Evolutionary conservation across 2,329 filamentous ascomycete species (phyloP), one percentile per base, ranked within the genome.

Genomic region (Penicillium thymicola): DNA sequence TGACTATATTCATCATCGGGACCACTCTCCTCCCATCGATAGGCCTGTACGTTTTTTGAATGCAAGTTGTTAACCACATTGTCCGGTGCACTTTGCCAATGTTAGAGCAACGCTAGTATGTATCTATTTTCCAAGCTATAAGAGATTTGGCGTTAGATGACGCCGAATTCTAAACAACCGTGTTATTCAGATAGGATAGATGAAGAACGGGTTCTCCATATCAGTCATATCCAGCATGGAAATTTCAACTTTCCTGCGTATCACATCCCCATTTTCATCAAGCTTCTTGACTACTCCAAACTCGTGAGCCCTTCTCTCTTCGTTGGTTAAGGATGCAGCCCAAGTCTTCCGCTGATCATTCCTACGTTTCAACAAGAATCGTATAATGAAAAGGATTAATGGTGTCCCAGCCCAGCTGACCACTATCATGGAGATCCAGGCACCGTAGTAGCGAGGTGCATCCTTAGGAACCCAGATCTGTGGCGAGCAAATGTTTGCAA

Each of bases 191-290:
- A 69, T 28, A 0, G 68, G 67, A 52, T 77, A 76, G 6, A 76
- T 68, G 25, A 76, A 77, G 51, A 68, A 70, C 27, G 66, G 71
- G 47, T 76, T 77, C 53, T 77, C 71, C 45, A 75, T 27, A 49
- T 77, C 75, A 2, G 74, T 77, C 44, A 76, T 53, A 42, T 76
- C 71, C 55, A 59, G 30, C 38, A 58, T 36, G 5, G 75, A 66
- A 34, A 76, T 59, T 25, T 75, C 70, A 5, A 74, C 75, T 56
- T 73, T 69, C 10, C 60, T 63, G 32, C 64, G 60, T 11, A 72
- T 63, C 6, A 67, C 27, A 21, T 62, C 45, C 0, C 75, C 74
- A 38, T 55, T 59, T 25, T 72, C 68, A 50, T 74, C 71, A 37
- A 71, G 57, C 28, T 74, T 61, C 47, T 72, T 67, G 1, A 71